Base-by-base conservation (phyloP, 108 stramenopile species). In the Skeletonema tropicum region DNA sequence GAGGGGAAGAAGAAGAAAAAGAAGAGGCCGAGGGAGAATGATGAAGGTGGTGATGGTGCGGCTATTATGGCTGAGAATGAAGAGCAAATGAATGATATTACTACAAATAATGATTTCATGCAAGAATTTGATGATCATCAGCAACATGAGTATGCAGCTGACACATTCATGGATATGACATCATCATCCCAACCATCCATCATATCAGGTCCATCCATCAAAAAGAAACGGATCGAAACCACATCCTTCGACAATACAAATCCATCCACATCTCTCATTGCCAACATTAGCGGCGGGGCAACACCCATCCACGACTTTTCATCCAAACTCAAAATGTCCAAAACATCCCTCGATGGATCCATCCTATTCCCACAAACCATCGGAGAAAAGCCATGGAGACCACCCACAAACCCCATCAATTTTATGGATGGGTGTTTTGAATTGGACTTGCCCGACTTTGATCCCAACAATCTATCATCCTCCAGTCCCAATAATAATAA, bases 221-320 rank as follows among this genome's bases (percentile, higher is more conserved):
- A 87, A 60, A 83, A 81, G 71, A 82, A 80, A 80, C 60, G 81
- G 14, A 38, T 61, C 66, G 71, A 79, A 10, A 63, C 60, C 41
- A 15, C 13, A 45, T 13, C 45, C 36, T 7, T 6, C 23, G 21
- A 25, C 3, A 38, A 58, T 30, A 15, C 4, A 39, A 25, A 21
- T 6, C 11, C 29, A 13, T 9, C 72, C 21, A 74, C 61, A 29
- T 79, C 80, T n/a, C 87, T 95, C 12, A 86, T 95, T 48, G 85
- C 91, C 61, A 92, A 90, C 69, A 74, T 92, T 52, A 66, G 59
- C 10, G 73, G 67, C 3, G 63, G 48, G 14, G 39, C 80, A 15
- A 95, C 94, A 15, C 94, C 94, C 15, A 83, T 88, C 19, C 92
- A 95, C 69, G 94, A 95, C 25, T 95, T 95, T 60, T 91, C 90